Conservation (phyloP, 2,329 filamentous ascomycete species). For the Pseudogymnoascus sp. region DNA sequence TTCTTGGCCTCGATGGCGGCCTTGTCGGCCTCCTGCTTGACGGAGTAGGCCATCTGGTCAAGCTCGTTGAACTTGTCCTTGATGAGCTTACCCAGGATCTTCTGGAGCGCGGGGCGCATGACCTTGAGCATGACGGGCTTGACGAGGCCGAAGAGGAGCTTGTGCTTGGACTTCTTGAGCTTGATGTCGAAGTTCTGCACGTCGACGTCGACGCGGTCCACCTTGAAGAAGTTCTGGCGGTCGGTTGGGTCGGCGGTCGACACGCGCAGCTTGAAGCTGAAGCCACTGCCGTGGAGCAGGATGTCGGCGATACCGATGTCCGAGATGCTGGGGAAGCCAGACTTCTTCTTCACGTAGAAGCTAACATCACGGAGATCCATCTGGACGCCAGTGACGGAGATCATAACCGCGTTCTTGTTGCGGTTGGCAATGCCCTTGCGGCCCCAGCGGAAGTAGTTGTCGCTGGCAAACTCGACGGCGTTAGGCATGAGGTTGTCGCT, state of each 20-base stretch:
- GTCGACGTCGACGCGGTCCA: slow-evolving; percentile 78
- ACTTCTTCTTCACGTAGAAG: slow-evolving; percentile 92
- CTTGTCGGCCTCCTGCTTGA: slow-evolving; percentile 76
- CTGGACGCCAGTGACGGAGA: slow-evolving; percentile 83
- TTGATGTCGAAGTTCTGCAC: slow-evolving; percentile 80
- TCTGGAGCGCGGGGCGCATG: slow-evolving; percentile 75
- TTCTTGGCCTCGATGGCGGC: slow-evolving; percentile 56
- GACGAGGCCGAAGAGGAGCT: slow-evolving; percentile 75
- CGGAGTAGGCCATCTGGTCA: slow-evolving; percentile 63
- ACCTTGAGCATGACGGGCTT: slow-evolving; percentile 82
- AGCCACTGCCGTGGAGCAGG: slow-evolving; percentile 74
- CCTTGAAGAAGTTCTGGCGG: slow-evolving; percentile 81
- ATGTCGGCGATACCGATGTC: slow-evolving; percentile 87
- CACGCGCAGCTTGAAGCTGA: slow-evolving; percentile 86
- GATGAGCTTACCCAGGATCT: slow-evolving; percentile 82
- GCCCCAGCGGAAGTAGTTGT: slow-evolving; percentile 93
- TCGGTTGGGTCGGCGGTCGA: slow-evolving; percentile 72
- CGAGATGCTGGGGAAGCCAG: slow-evolving; percentile 80
- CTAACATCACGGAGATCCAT: slow-evolving; percentile 86
- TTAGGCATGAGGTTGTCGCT: slow-evolving; percentile 97
- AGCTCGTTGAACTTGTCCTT: slow-evolving; percentile 70
- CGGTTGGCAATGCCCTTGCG: slow-evolving; percentile 78
- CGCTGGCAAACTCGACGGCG: slow-evolving; percentile 74
- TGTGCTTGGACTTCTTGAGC: slow-evolving; percentile 91
- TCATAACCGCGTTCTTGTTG: slow-evolving; percentile 70